Base-by-base conservation (phyloP, 2,329 filamentous ascomycete species). In the Aaosphaeria arxii region DNA sequence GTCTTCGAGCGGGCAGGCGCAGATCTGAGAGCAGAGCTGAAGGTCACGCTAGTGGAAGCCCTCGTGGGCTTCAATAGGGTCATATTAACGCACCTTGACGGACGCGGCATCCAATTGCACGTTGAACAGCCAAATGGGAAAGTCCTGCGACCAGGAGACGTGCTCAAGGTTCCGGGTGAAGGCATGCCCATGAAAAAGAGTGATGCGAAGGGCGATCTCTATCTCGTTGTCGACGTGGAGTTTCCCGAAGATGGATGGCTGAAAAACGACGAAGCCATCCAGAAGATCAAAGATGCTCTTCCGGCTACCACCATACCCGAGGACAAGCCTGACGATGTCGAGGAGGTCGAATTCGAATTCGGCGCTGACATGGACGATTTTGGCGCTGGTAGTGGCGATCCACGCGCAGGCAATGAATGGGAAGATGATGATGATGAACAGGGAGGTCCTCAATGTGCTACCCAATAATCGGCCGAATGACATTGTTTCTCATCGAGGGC, bases 151-250 rank as follows among this genome's bases (percentile, higher is more conserved):
- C 91, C 94, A 0, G 87, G 85, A 29, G 89, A 99, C 66, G 82
- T 92, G 6, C 79, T 99, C 59, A 96, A 91, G 76, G 77, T 99
- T 1, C 72, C 79, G 2, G 91, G 90, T 29, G 94, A 99, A 74
- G 94, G 94, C 51, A 99, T 99, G 94, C 94, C 94, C 2, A 72
- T 86, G 59, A 96, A 96, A 79, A 85, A 86, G 48, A 89, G 86
- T 54, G 94, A 99, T 36, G 65, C 75, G 4, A 90, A 84, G 66
- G 94, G 94, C 40, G 91, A 97, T 63, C 76, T 99, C 13, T 99
- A 92, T 71, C 78, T 99, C 39, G 76, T 88, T 35, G 86, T 96
- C 55, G 86, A 94, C 61, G 81, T 99, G 53, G 82, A 89, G 46
- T 97, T 97, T 75, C 94, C 94, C 2, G 84, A 91, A 59, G 85